Percentiles rank a stretch among this genome's conserved stretches.
These are phyloP conservation scores for Pseudocercospora crystallina DNA, from an alignment of 2,329 filamentous ascomycete genomes.

Conservation along the genomic window DNA sequence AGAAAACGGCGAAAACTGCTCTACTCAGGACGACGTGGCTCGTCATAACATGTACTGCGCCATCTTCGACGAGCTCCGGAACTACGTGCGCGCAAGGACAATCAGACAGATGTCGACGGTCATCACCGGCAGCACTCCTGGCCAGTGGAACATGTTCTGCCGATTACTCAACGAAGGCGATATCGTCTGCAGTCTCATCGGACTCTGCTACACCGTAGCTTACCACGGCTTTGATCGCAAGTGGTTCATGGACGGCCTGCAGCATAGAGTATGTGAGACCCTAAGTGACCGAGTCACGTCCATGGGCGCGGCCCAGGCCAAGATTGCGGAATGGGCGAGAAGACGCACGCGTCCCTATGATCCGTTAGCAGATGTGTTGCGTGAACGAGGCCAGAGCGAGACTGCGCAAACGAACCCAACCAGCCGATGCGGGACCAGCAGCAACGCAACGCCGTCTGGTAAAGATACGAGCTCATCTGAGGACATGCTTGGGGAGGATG, in stretches of 20 bases:
- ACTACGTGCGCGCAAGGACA: slow-evolving; percentile 2
- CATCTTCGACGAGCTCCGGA: slow-evolving; percentile 4
- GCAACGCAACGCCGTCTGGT: no score
- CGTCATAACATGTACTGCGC: slow-evolving; percentile 3
- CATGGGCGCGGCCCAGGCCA: not conserved
- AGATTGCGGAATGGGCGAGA: slow-evolving; percentile 1
- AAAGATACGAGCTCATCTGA: no score
- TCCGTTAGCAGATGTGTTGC: not conserved
- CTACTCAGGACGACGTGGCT: not conserved
- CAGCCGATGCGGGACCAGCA: no score
- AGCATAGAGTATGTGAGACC: not conserved
- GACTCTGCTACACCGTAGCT: slow-evolving; percentile 3
- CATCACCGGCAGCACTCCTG: slow-evolving; percentile 3
- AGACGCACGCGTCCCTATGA: not conserved
- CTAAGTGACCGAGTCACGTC: not conserved
- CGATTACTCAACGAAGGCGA: slow-evolving; percentile 1
- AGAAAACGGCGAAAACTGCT: not conserved
- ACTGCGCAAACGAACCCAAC: no score
- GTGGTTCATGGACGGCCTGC: slow-evolving; percentile 6
- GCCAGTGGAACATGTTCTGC: slow-evolving; percentile 5
- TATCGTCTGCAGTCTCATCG: slow-evolving; percentile 1
- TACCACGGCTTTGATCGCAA: not conserved
- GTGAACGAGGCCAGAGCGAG: no score
- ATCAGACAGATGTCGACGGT: slow-evolving; percentile 2
- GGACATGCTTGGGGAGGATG: no score